Conservation (phyloP, 805 yeast genomes). For the Starmerella geochares region DNA sequence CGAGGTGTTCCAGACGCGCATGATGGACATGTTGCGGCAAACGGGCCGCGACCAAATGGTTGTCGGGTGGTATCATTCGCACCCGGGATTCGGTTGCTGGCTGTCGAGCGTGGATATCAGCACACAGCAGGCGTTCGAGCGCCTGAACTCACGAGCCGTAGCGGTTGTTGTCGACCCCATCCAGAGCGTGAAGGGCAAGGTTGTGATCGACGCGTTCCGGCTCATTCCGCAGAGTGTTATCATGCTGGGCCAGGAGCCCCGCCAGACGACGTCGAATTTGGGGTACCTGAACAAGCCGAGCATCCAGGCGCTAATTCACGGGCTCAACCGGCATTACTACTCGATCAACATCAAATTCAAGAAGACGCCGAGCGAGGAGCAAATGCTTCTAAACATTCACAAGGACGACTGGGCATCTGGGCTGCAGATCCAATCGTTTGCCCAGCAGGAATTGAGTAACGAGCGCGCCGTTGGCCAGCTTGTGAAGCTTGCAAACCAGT, state of each 20-base stretch:
- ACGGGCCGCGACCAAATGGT: conserved; percentile 99
- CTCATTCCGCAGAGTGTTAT: conserved; percentile 75
- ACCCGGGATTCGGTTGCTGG: conserved; percentile 99
- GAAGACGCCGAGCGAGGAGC: conserved; percentile 84
- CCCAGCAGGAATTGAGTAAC: conserved; percentile 65
- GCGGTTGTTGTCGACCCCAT: conserved; percentile 98
- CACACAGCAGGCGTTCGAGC: conserved; percentile 96
- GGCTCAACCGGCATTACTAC: conserved; percentile 91
- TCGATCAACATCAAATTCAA: conserved; percentile 90
- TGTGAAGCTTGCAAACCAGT: conserved; percentile 83
- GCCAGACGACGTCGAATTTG: conserved; percentile 92
- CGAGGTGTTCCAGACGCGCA: conserved; percentile 94
- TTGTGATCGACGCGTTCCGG: conserved; percentile 96
- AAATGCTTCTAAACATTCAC: conserved; percentile 86
- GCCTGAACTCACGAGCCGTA: conserved; percentile 86
- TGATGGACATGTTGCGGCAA: conserved; percentile 99
- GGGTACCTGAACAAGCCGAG: conserved; percentile 94
- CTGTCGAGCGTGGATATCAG: conserved; percentile 92
- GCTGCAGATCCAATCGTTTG: conserved; percentile 63
- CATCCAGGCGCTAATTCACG: conserved; percentile 93
- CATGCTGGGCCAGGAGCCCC: conserved; percentile 95
- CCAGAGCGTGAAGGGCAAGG: conserved; percentile 97
- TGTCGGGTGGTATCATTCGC: conserved; percentile 99
- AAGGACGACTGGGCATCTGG: conserved; percentile 96
- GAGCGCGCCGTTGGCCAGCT: conserved; percentile 60